Percentiles rank a stretch among this genome's conserved stretches.
These are phyloP conservation scores for Mycocentrospora acerina DNA, from an alignment of 2,329 filamentous ascomycete genomes.

Conservation along the genomic window DNA sequence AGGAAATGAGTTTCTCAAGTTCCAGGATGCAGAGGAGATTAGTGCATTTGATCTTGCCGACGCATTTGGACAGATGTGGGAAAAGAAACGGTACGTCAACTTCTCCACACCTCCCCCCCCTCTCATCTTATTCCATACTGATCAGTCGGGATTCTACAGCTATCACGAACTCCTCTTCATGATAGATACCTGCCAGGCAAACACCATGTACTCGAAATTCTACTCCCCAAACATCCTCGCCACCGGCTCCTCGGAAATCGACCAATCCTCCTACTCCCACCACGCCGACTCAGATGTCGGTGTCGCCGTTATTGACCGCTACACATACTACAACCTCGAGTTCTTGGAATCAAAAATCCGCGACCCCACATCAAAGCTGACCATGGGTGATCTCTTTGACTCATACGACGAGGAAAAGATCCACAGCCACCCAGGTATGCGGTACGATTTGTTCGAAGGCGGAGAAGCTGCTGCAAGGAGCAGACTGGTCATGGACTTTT, in stretches of 20 bases:
- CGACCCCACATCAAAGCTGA: slow-evolving; percentile 83
- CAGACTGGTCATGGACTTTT: slow-evolving; percentile 91
- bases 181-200: slow-evolving; percentile 99
- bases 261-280: slow-evolving; percentile 95
- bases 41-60: slow-evolving; percentile 94
- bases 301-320: slow-evolving; percentile 80
- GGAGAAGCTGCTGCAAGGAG: slow-evolving; percentile 75
- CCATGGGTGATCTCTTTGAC: slow-evolving; percentile 90
- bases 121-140: slow-evolving; percentile 1
- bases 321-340: slow-evolving; percentile 50
- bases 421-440: slow-evolving; percentile 85
- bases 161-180: slow-evolving; percentile 99
- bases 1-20: slow-evolving; percentile 96
- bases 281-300: slow-evolving; percentile 98
- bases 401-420: slow-evolving; percentile 95
- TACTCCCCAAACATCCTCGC: slow-evolving; percentile 98
- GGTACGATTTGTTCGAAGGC: slow-evolving; percentile 92
- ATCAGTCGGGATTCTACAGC: no score
- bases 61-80: slow-evolving; percentile 99
- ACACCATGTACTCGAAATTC: slow-evolving; percentile 98
- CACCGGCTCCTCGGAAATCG: slow-evolving; percentile 92
- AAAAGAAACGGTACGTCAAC: slow-evolving; percentile 79
- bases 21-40: slow-evolving; percentile 97
- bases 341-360: slow-evolving; percentile 90
- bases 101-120: neutral